Percentiles rank a stretch among this genome's conserved stretches.
These are phyloP conservation scores for Plasmodium chabaudi DNA, from an alignment of 169 alveolate species.

Conservation along the genomic window DNA sequence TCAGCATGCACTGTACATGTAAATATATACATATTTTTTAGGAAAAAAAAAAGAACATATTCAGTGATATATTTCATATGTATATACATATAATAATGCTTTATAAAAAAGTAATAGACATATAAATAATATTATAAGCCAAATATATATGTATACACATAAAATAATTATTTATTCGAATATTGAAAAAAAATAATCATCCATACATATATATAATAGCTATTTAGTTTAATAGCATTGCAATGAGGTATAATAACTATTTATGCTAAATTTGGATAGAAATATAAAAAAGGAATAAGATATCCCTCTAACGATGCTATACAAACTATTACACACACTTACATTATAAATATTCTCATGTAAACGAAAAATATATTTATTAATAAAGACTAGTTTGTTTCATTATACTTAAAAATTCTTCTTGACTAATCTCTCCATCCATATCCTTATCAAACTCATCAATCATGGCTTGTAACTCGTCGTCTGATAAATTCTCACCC, in stretches of 20 bases:
- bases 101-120: too few species aligned
- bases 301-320: background rate
- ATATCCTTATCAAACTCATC: constrained; percentile 98
- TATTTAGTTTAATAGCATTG: too few species aligned
- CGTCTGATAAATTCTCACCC: constrained; percentile 97
- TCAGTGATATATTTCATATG: background rate
- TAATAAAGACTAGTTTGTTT: constrained; percentile 94
- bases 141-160: too few species aligned
- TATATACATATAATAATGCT: constrained; percentile 46
- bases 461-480: constrained; percentile 98
- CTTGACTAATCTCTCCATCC: constrained; percentile 96
- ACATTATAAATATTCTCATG: background rate
- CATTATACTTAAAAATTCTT: constrained; percentile 97
- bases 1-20: background rate
- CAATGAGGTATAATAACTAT: too few species aligned
- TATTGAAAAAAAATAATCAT: too few species aligned
- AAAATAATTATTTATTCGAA: too few species aligned
- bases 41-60: background rate
- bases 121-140: too few species aligned
- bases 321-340: background rate
- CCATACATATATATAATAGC: too few species aligned
- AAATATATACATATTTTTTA: background rate
- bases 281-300: constrained; percentile 26
- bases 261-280: constrained; percentile 1
- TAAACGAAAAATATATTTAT: constrained; percentile 3